These are phyloP conservation scores for Tetrahymena thermophila DNA, from an alignment of 73 alveolate genomes.

Conservation along the genomic window DNA sequence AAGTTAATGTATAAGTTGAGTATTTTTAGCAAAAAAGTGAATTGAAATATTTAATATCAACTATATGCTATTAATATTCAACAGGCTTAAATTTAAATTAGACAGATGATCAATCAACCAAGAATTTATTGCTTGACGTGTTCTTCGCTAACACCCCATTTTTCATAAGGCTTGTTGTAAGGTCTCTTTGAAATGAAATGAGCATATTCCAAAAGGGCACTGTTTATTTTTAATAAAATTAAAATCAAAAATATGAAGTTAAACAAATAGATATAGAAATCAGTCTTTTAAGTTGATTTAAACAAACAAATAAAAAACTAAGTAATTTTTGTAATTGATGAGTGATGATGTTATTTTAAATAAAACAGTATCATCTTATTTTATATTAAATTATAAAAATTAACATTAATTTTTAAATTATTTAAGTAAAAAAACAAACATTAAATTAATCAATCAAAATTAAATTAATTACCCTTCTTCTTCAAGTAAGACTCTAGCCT, in stretches of 20 bases:
- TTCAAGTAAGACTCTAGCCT: not conserved
- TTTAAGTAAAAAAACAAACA: too few relatives aligned
- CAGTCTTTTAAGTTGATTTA: not conserved
- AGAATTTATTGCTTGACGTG: not conserved
- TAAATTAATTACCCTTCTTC: not conserved
- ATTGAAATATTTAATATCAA: too few relatives aligned
- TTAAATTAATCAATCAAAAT: not conserved
- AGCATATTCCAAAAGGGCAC: not conserved
- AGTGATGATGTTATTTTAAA: too few relatives aligned
- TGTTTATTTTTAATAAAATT: not conserved
- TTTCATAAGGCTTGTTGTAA: not conserved
- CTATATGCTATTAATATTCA: not conserved
- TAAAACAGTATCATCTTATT: too few relatives aligned
- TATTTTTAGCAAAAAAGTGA: not conserved
- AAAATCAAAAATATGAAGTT: not conserved
- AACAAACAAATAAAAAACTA: too few relatives aligned
- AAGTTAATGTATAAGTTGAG: not conserved
- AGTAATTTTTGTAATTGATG: too few relatives aligned
- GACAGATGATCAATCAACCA: not conserved
- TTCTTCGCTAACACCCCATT: not conserved
- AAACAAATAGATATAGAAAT: not conserved
- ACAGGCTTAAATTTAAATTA: not conserved
- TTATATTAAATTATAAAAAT: too few relatives aligned
- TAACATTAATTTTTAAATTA: too few relatives aligned
- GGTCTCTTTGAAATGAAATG: not conserved